A percentile compares a stretch with the other conserved stretches of the same genome.
These are phyloP conservation scores for Kwoniella newhampshirensis DNA, from an alignment of 768 basidiomycete species.

Conservation along the genomic window DNA sequence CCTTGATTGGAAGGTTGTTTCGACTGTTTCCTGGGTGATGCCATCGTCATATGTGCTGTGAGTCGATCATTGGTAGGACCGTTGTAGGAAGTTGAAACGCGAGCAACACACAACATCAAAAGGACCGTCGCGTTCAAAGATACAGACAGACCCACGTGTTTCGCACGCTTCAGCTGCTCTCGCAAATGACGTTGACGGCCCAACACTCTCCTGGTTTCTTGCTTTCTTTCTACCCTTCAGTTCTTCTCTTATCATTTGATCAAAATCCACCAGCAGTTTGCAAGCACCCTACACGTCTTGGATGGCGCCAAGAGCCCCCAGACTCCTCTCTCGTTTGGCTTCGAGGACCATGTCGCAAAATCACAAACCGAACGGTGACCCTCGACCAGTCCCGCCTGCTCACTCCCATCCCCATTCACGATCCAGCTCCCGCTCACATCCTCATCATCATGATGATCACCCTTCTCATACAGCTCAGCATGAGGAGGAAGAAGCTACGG, in stretches of 20 bases:
- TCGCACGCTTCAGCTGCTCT: no score
- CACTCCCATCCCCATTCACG: conserved; percentile 1
- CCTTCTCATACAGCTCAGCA: not conserved
- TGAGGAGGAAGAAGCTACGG: conserved; percentile 7
- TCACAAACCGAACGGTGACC: conserved; percentile 1
- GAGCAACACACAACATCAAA: not conserved
- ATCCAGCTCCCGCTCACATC: conserved; percentile 1
- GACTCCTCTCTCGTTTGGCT: not conserved
- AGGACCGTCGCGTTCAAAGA: no score
- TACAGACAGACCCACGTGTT: not conserved
- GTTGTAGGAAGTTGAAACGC: not conserved
- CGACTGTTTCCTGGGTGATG: conserved; percentile 14
- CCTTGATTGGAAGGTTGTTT: conserved; percentile 5
- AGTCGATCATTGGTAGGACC: not conserved
- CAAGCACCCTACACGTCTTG: not conserved
- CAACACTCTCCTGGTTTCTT: no score
- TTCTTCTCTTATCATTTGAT: no score
- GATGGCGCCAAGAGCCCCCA: not conserved
- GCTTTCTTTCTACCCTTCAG: no score
- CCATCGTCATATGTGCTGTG: conserved; percentile 7
- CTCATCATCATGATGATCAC: conserved; percentile 2
- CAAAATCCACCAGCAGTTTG: no score
- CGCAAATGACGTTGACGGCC: no score
- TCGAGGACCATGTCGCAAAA: conserved; percentile 7
- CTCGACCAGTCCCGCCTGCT: not conserved